Base-by-base conservation (phyloP, 2,329 filamentous ascomycete species). In the Beauveria asiatica region DNA sequence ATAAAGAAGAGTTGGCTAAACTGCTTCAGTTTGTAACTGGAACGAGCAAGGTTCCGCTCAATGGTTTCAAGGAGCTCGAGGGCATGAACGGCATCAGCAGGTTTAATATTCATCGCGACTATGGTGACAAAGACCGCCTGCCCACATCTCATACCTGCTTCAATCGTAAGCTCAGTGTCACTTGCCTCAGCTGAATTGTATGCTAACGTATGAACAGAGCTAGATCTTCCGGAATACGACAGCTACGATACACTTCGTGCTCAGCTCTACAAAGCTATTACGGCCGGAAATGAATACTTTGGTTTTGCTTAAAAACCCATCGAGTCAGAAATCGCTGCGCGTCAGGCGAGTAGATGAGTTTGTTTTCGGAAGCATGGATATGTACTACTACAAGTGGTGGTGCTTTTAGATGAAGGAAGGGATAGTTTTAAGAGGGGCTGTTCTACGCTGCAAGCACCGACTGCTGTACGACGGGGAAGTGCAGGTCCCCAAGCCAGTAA, bases 101-200 rank as follows among this genome's bases (percentile, higher is more conserved):
- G 65, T 99, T 99, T 85, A 99, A 97, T 74, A 97, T 99, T 64
- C 94, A 99, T 72, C 91, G 94, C 65, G 94, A 97, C 75, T 97
- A 96, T 75, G 92, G 93, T 68, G 93, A 89, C 79, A 97, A 97
- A 76, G 90, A 97, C 70, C 89, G 94, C 66, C 82, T 99, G 65
- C 94, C 94, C 60, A 96, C 90, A 68, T 96, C 92, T 68, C 95
- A 99, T 75, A 99, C 94, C 64, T 99, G 94, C 80, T 99, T 99
- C 78, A 99, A 99, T 74, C 94, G 92, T 96, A 84, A 88, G 90
- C 88, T 46, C 25, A 7, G 41, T n/a, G 63, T 57, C 45, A 16
- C 25, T 45, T 49, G 7, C 21, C 9, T 13, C 5, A 21, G 2
- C 17, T 27, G 5, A 42, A 49, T 23, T 17, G 7, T 3, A 49